Percentiles rank a stretch among this genome's conserved stretches.
Evolutionary conservation across 306 rosid species (phyloP).

Genomic region (Quercus mongolica): DNA sequence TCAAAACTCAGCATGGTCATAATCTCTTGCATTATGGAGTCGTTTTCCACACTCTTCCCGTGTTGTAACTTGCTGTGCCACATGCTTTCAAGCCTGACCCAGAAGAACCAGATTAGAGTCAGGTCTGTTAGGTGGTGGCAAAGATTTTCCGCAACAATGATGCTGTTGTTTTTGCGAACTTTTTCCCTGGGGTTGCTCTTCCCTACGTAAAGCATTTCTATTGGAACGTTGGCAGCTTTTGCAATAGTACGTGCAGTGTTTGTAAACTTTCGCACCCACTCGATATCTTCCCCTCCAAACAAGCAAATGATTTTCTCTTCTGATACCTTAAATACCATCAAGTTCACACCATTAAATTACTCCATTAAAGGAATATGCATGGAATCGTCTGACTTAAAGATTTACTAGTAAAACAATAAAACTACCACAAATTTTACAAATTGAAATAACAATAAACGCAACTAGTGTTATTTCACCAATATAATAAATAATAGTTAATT

Average conservation of each 20-base stretch:
- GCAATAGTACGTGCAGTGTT: constrained; percentile 23
- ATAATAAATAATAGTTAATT: no score
- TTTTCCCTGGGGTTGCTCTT: constrained; percentile 49
- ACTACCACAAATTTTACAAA: no score
- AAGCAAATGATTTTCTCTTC: constrained; percentile 54
- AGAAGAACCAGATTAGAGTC: constrained; percentile 60
- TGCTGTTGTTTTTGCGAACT: constrained; percentile 11
- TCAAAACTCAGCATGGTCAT: constrained; percentile 38
- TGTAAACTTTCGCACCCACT: constrained; percentile 58
- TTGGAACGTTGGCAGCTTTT: constrained; percentile 15
- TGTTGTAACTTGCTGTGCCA: constrained; percentile 46
- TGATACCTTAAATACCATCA: constrained; percentile 28
- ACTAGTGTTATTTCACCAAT: no score
- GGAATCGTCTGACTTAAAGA: no score
- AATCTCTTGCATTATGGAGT: constrained; percentile 38
- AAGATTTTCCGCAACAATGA: constrained; percentile 21
- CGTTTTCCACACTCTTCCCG: constrained; percentile 12
- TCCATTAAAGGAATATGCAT: no score
- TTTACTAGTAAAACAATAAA: no score
- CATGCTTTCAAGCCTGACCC: constrained; percentile 68
- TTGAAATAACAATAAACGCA: no score
- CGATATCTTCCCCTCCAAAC: constrained; percentile 61
- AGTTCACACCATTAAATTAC: neutral
- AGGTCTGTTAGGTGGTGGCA: constrained; percentile 35
- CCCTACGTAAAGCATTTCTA: constrained; percentile 63